Conservation (phyloP, 371 early-diverging fungal genomes). For the Mortierella sp. region DNA sequence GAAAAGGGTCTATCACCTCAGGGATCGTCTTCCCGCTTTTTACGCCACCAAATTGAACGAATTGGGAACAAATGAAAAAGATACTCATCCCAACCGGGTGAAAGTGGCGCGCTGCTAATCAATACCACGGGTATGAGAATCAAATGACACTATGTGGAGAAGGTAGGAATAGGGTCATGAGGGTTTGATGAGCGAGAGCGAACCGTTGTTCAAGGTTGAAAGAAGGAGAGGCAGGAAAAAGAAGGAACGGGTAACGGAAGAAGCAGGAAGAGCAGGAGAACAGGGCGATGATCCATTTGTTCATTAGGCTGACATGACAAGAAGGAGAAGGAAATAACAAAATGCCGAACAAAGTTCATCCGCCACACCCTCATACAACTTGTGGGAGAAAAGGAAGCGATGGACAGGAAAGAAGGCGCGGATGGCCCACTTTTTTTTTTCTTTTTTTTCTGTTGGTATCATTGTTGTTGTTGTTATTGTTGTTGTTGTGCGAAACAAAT, state of each 20-base stretch:
- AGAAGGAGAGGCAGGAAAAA: not conserved
- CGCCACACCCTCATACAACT: not conserved
- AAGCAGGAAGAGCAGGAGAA: constrained; percentile 9
- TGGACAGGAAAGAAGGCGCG: not conserved
- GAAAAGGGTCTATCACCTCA: too few relatives aligned
- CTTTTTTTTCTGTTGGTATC: too few relatives aligned
- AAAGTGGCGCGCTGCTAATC: not conserved
- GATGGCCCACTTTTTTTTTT: constrained; percentile 11
- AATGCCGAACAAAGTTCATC: not conserved
- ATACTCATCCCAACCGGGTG: not conserved
- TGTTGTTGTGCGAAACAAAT: not conserved
- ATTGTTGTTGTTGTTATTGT: too few relatives aligned
- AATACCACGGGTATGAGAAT: not conserved
- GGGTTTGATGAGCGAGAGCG: not conserved
- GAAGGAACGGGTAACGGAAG: constrained; percentile 12
- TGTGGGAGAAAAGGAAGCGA: not conserved
- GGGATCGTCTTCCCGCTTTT: not conserved
- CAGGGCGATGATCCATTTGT: not conserved
- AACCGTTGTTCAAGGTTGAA: not conserved
- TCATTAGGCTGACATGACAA: not conserved
- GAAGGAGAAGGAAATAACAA: not conserved
- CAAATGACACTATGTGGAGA: not conserved
- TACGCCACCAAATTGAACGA: not conserved
- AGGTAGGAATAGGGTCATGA: not conserved
- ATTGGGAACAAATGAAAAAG: not conserved